phyloP scores from a whole-genome alignment of 2,329 filamentous ascomycete genomes.

The Apiospora arundinis region DNA sequence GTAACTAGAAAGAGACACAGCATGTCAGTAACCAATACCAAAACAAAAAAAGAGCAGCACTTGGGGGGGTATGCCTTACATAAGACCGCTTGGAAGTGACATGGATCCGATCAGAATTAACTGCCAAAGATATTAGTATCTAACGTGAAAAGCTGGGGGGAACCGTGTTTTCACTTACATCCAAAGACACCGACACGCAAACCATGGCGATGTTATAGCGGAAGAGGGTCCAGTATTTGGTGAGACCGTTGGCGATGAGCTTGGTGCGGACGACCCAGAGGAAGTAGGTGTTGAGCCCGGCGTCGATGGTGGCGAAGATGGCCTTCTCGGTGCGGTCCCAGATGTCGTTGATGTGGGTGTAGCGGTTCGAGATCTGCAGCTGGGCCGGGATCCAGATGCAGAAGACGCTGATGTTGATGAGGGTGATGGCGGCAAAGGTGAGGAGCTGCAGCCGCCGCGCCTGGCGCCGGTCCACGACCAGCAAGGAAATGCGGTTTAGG shows the following conservation, averaged over 20 bases:
- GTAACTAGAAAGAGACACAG: constrained; percentile 41
- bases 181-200: constrained; percentile 51
- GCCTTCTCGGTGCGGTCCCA: constrained; percentile 62
- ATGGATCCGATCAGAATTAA: constrained; percentile 46
- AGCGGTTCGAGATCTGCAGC: constrained; percentile 48
- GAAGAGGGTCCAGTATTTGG: constrained; percentile 54
- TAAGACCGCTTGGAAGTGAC: constrained; percentile 52
- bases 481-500: constrained; percentile 56
- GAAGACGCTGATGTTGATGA: constrained; percentile 59
- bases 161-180: constrained; percentile 31
- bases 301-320: constrained; percentile 57
- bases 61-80: constrained; percentile 34
- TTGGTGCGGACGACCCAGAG: constrained; percentile 51
- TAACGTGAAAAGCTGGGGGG: neutral
- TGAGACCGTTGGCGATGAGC: constrained; percentile 53
- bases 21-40: neutral
- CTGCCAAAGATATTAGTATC: neutral
- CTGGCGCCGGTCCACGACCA: constrained; percentile 48
- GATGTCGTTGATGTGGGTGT: constrained; percentile 52
- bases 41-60: neutral
- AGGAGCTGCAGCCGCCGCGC: constrained; percentile 50
- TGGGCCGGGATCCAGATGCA: constrained; percentile 61
- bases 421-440: constrained; percentile 51
- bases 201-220: constrained; percentile 54
- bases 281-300: constrained; percentile 56